Conservation (phyloP, 805 yeast species). For the Pichia nanzhaoensis region DNA sequence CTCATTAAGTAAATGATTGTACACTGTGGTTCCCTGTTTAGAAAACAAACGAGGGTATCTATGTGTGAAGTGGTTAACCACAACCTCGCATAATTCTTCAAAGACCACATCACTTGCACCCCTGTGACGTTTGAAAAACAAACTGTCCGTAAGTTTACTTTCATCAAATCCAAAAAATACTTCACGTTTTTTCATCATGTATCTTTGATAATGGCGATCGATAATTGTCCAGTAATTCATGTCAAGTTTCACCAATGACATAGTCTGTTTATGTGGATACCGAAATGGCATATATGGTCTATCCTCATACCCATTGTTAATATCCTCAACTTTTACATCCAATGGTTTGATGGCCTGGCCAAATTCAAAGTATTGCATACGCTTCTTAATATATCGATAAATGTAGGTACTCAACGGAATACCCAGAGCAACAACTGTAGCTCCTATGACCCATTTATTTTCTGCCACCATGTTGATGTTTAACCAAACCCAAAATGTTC, state of each 20-base stretch:
- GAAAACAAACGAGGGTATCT: conserved; percentile 41
- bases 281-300: conserved; percentile 49
- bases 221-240: conserved; percentile 47
- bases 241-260: conserved; percentile 43
- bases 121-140: conserved; percentile 32
- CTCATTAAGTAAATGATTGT: conserved; percentile 39
- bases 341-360: conserved; percentile 17
- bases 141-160: conserved; percentile 23
- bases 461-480: no score
- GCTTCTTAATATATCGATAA: not conserved
- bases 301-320: conserved; percentile 24
- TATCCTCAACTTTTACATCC: conserved; percentile 15
- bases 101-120: conserved; percentile 33
- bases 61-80: conserved; percentile 35
- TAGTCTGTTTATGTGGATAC: conserved; percentile 49
- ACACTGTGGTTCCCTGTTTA: conserved; percentile 28
- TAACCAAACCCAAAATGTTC: no score
- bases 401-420: conserved; percentile 9
- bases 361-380: conserved; percentile 7
- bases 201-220: conserved; percentile 39
- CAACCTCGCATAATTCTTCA: conserved; percentile 37
- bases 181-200: conserved; percentile 35
- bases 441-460: not conserved
- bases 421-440: conserved; percentile 11
- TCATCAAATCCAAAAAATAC: conserved; percentile 36